Base-by-base conservation (phyloP, 176 grass and related monocot genomes). In the Carex scoparia region DNA sequence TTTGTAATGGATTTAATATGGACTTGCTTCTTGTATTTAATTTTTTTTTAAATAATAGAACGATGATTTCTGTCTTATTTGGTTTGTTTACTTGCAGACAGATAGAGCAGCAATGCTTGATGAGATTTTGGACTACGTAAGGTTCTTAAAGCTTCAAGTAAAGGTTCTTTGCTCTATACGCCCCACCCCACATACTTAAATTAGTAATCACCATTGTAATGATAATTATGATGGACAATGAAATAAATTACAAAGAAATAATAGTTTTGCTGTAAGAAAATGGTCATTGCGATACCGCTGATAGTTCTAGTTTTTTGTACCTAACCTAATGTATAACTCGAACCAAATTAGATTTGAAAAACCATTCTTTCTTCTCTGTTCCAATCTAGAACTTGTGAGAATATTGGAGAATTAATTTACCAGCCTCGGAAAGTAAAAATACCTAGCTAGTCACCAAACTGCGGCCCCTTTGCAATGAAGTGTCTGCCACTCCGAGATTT, bases 91-190 rank as follows among this genome's bases (percentile, higher is more conserved):
- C 66, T 55, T 86, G 84, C 87, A 98, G 95, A 93, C 93, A 84
- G 95, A 98, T 90, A 98, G 91, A 88, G 95, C 95, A 92, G 93
- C 85, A 80, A 95, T 98, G 95, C 91, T 98, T 85, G 95, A 98
- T 89, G 95, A 98, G 88, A 95, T 98, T 77, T 87, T 98, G 16
- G 93, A 95, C 79, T 98, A 98, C 87, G 95, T 98, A 40, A 95
- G 93, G 85, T 98, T 98, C 84, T 88, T 98, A 87, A 98, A 93
- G 85, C 93, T 98, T 84, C 95, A 98, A 95, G 95, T 98, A 44
- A 99, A 99, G 97, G 97, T 99, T 61, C 63, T 59, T 40, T 31
- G 15, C 27, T 65, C 23, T 46, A 27, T 27, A 7, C 23, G 10
- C 1, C 70, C 18, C 70, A 42, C 38, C 16, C 18, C 3, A 23